phyloP scores from a whole-genome alignment of 176 grass and related monocot genomes.

The Pharus latifolius region DNA sequence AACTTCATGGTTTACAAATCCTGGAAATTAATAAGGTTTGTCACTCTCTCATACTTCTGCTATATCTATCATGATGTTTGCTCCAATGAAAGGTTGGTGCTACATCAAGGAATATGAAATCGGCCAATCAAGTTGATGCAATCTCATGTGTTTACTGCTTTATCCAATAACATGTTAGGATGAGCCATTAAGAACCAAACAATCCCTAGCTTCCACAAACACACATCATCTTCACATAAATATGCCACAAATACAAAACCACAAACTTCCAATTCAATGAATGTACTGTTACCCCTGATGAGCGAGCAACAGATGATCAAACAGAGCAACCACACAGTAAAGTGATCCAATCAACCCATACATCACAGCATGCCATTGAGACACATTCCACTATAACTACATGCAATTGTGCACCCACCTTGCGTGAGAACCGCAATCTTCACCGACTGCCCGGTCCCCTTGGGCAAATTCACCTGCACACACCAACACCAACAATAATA shows the following conservation, averaged over 20 bases:
- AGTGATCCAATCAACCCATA: not conserved
- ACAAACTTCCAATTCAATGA: not conserved
- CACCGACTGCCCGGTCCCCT: conserved; percentile 80
- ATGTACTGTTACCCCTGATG: not conserved
- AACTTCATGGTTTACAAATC: not conserved
- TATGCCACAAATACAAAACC: not conserved
- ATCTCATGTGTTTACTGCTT: not conserved
- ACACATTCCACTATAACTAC: not conserved
- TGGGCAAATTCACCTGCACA: conserved; percentile 88
- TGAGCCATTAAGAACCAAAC: not conserved
- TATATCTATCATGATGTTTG: not conserved
- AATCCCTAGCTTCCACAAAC: no score
- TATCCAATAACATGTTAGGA: not conserved
- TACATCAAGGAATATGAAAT: not conserved
- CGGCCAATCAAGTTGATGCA: not conserved
- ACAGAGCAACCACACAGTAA: conserved; percentile 1
- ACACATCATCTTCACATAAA: no score
- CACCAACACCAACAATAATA: not conserved
- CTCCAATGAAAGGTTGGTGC: not conserved
- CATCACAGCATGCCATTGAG: not conserved
- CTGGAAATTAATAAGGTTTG: not conserved
- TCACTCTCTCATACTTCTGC: not conserved
- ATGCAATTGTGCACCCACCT: conserved; percentile 22
- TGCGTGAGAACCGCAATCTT: conserved; percentile 89
- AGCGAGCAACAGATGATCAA: not conserved